Evolutionary conservation across 179 eudicot species (phyloP).

Genomic region (Sideroxylon spinosum): DNA sequence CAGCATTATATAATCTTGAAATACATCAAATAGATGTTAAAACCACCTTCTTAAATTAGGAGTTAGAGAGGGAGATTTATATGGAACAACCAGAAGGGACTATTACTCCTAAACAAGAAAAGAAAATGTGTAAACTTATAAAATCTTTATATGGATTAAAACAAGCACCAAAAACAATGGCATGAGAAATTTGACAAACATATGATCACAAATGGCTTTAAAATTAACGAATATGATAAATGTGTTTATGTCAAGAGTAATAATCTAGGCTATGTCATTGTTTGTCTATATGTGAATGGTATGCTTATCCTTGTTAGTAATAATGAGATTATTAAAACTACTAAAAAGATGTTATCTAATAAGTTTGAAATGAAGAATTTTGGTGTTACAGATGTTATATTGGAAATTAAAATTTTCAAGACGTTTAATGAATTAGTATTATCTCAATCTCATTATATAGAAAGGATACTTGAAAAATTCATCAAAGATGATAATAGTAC

Average conservation of each 20-base stretch:
- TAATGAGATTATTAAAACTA: background rate
- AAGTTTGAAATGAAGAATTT: background rate
- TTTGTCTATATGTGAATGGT: background rate
- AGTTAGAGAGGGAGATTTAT: background rate
- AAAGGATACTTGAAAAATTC: background rate
- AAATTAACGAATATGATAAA: background rate
- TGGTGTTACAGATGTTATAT: background rate
- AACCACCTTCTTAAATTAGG: background rate
- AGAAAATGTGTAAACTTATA: background rate
- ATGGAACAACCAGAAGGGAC: background rate
- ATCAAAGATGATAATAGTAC: background rate
- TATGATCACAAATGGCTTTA: background rate
- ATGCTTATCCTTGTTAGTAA: background rate
- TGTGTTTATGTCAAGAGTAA: background rate
- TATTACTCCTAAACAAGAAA: background rate
- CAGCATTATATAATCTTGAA: background rate
- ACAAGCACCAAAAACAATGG: background rate
- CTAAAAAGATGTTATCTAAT: background rate
- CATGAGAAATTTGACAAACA: background rate
- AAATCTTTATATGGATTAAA: background rate
- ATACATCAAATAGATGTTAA: background rate
- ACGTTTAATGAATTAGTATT: background rate
- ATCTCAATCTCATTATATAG: constrained; percentile 13
- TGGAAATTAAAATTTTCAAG: background rate
- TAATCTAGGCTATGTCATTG: background rate